phyloP scores from a whole-genome alignment of 441 rosid genomes.

The Corymbia citriodora region DNA sequence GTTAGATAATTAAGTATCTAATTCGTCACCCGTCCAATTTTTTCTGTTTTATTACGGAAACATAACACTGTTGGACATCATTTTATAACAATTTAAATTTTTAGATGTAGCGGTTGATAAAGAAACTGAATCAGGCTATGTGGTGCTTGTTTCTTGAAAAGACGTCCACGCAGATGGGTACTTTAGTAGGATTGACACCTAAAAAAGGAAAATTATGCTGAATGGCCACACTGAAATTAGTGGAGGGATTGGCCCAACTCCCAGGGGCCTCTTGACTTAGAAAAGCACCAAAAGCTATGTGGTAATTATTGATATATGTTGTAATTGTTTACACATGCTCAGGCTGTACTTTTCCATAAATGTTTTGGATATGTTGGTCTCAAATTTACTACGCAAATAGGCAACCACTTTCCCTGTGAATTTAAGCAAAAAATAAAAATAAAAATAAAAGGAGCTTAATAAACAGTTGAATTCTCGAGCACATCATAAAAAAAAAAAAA shows the following conservation, averaged over 20 bases:
- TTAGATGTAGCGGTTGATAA: not conserved
- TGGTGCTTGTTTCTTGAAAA: not conserved
- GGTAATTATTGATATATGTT: not conserved
- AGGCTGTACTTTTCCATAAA: not conserved
- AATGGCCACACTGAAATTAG: not conserved
- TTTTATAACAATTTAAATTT: too few relatives aligned
- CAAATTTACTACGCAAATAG: not conserved
- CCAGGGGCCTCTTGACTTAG: not conserved
- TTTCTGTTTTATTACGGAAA: too few relatives aligned
- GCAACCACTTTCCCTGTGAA: not conserved
- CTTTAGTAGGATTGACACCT: not conserved
- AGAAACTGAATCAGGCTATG: not conserved
- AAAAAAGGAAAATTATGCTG: not conserved
- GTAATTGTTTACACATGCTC: not conserved
- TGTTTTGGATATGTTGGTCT: not conserved
- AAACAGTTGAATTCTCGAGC: not conserved
- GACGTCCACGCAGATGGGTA: not conserved
- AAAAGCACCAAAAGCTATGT: not conserved
- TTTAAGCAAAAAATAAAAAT: not conserved
- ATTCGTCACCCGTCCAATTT: too few relatives aligned
- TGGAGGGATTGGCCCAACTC: not conserved
- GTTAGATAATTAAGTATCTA: too few relatives aligned
- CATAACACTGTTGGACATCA: not conserved
- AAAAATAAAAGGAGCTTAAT: not conserved
- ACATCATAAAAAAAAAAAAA: not conserved